phyloP scores from a whole-genome alignment of 176 grass and related monocot species.

The Ensete glaucum region DNA sequence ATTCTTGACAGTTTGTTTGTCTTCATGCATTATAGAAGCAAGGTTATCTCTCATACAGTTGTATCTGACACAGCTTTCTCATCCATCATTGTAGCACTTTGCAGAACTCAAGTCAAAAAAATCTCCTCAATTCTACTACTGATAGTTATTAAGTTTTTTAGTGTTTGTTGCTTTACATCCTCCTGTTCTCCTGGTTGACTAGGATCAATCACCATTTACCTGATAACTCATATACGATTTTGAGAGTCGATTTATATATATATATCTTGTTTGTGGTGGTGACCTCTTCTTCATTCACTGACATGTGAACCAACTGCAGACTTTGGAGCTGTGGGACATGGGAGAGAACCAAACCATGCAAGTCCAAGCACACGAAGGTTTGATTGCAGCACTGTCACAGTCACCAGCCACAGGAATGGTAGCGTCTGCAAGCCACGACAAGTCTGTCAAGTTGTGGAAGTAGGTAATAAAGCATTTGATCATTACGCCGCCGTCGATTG shows the following conservation, averaged over 20 bases:
- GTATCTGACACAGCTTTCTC: neutral
- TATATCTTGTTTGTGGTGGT: neutral
- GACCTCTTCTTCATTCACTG: slow-evolving; percentile 11
- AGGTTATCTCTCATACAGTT: neutral
- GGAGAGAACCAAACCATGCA: slow-evolving; percentile 76
- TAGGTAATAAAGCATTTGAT: slow-evolving; percentile 8
- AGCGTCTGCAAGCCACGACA: slow-evolving; percentile 89
- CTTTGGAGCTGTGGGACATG: slow-evolving; percentile 89
- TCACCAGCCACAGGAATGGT: slow-evolving; percentile 72
- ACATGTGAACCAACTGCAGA: slow-evolving; percentile 37
- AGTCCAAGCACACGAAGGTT: slow-evolving; percentile 70
- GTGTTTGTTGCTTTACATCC: no score
- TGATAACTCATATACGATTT: no score
- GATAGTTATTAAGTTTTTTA: no score
- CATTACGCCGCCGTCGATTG: neutral
- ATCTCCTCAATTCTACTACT: no score
- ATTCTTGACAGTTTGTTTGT: neutral
- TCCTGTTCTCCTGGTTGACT: no score
- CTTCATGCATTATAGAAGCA: neutral
- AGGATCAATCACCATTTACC: no score
- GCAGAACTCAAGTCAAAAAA: no score
- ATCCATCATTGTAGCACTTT: neutral
- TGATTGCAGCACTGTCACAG: slow-evolving; percentile 65
- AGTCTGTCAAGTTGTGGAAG: slow-evolving; percentile 96
- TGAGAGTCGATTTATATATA: no score